These are phyloP conservation scores for Trichopus zeylanicus DNA, from an alignment of 116 monocot species.

Conservation along the genomic window DNA sequence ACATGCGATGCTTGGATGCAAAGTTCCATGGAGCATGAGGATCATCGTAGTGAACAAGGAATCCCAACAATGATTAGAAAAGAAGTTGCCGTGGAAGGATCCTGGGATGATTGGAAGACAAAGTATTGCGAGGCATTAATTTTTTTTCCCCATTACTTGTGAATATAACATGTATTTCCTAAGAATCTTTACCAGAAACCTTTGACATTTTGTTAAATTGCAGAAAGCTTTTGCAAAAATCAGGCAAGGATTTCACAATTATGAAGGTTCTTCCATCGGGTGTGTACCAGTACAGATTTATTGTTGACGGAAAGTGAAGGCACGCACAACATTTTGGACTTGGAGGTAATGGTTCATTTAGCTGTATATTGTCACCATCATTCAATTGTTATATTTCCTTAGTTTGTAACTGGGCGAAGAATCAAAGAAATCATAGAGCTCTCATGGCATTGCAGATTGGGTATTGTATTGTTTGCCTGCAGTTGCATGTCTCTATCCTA, in stretches of 20 bases:
- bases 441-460: no score
- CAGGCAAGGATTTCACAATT: slow-evolving; percentile 54
- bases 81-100: slow-evolving; percentile 52
- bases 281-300: slow-evolving; percentile 31
- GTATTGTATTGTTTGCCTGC: no score
- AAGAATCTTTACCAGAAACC: no score
- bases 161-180: background rate
- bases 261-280: slow-evolving; percentile 63
- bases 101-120: slow-evolving; percentile 63
- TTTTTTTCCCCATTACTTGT: background rate
- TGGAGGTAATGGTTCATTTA: slow-evolving; percentile 45
- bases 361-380: no score
- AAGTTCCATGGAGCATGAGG: slow-evolving; percentile 19
- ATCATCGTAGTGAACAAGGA: slow-evolving; percentile 19
- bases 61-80: slow-evolving; percentile 62
- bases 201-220: background rate
- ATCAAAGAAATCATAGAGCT: no score
- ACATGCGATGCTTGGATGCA: slow-evolving; percentile 13
- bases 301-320: slow-evolving; percentile 35
- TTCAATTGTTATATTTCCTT: no score
- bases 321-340: slow-evolving; percentile 48
- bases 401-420: no score
- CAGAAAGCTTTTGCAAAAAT: slow-evolving; percentile 49
- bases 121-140: slow-evolving; percentile 17
- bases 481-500: no score